These are phyloP conservation scores for Fusarium sarcochroum DNA, from an alignment of 2,329 filamentous ascomycete genomes.

Conservation along the genomic window DNA sequence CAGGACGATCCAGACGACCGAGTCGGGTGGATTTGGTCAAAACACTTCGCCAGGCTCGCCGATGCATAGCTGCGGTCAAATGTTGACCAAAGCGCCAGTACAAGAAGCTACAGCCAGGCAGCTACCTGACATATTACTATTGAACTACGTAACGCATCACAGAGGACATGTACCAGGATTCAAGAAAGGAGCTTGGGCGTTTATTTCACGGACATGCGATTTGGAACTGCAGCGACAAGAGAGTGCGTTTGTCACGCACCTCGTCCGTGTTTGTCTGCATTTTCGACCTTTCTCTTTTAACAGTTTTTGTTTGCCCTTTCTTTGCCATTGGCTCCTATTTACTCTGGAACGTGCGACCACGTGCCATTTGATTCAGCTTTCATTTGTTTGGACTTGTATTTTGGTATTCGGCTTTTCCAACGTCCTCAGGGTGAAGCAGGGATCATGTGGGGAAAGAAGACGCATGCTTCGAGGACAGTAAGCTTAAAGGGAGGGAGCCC, in stretches of 20 bases:
- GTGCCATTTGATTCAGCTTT: slow-evolving; percentile 36
- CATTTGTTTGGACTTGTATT: slow-evolving; percentile 42
- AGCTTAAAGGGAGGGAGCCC: slow-evolving; percentile 39
- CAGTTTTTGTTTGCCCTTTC: slow-evolving; percentile 17
- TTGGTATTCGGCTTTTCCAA: slow-evolving; percentile 36
- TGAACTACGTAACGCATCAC: slow-evolving; percentile 44
- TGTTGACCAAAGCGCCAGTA: slow-evolving; percentile 27
- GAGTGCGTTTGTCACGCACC: slow-evolving; percentile 25
- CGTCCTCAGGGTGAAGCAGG: slow-evolving; percentile 26
- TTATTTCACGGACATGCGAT: slow-evolving; percentile 43
- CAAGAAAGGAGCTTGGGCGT: slow-evolving; percentile 43
- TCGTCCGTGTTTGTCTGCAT: slow-evolving; percentile 30
- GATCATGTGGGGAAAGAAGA: slow-evolving; percentile 20
- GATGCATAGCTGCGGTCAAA: slow-evolving; percentile 57
- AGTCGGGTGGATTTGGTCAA: slow-evolving; percentile 99
- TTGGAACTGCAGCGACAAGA: slow-evolving; percentile 39
- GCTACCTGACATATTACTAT: slow-evolving; percentile 30
- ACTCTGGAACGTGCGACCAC: slow-evolving; percentile 35
- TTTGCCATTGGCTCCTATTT: slow-evolving; percentile 25
- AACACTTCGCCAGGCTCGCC: slow-evolving; percentile 86
- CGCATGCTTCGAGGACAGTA: slow-evolving; percentile 24
- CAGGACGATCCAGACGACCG: slow-evolving; percentile 86
- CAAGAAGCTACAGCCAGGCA: slow-evolving; percentile 29
- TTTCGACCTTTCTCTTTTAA: slow-evolving; percentile 36
- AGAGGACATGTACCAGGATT: slow-evolving; percentile 45